Percentiles rank a stretch among this genome's conserved stretches.
phyloP scores from a whole-genome alignment of 805 yeast species.

The Cyberlindnera xylosilytica region DNA sequence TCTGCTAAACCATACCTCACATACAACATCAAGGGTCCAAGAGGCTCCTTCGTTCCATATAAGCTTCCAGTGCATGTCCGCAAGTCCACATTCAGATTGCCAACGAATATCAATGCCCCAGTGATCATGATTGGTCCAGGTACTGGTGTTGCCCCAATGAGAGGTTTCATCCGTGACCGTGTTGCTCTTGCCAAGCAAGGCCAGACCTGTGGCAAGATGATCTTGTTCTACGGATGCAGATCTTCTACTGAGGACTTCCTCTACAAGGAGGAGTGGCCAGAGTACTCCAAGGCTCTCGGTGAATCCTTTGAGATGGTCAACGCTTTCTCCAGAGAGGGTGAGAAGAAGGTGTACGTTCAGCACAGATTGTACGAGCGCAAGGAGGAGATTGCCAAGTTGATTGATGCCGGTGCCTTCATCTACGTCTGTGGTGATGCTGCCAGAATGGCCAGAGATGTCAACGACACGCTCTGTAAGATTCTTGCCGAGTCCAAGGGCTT shows the following conservation, averaged over 20 bases:
- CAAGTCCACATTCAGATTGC: slow-evolving; percentile 91
- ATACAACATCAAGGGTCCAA: slow-evolving; percentile 84
- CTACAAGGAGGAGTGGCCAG: slow-evolving; percentile 87
- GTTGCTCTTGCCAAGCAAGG: slow-evolving; percentile 48
- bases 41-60: slow-evolving; percentile 41
- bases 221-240: slow-evolving; percentile 89
- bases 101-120: slow-evolving; percentile 79
- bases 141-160: slow-evolving; percentile 97
- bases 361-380: slow-evolving; percentile 59
- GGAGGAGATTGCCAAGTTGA: slow-evolving; percentile 35
- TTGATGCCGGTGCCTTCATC: slow-evolving; percentile 79
- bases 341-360: slow-evolving; percentile 77
- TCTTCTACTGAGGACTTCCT: slow-evolving; percentile 73
- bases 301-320: slow-evolving; percentile 66
- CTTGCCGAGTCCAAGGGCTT: slow-evolving; percentile 62
- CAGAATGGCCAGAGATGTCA: slow-evolving; percentile 93
- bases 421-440: slow-evolving; percentile 98
- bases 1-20: slow-evolving; percentile 43
- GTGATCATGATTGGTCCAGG: slow-evolving; percentile 96
- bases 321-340: slow-evolving; percentile 81
- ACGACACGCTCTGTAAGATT: slow-evolving; percentile 60
- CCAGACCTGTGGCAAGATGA: slow-evolving; percentile 61
- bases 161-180: slow-evolving; percentile 91
- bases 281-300: slow-evolving; percentile 54
- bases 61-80: slow-evolving; percentile 90